Evolutionary conservation across 2,329 filamentous ascomycete genomes (phyloP).

Genomic region (Exophiala sideris): DNA sequence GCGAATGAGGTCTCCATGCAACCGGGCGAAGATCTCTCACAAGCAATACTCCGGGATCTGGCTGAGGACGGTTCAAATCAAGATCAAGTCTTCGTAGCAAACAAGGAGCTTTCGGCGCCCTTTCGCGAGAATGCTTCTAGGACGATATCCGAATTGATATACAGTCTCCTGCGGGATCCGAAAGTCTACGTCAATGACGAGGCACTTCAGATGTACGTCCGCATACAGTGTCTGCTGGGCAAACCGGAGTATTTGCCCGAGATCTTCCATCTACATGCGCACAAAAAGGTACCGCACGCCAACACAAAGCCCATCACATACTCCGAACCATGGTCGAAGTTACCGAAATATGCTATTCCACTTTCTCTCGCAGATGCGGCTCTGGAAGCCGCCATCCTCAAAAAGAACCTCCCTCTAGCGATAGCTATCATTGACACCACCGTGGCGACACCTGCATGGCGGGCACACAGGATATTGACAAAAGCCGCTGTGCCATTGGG

Average conservation of each 20-base stretch:
- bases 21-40: conserved; percentile 35
- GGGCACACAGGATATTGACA: conserved; percentile 42
- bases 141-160: conserved; percentile 56
- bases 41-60: conserved; percentile 32
- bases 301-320: conserved; percentile 57
- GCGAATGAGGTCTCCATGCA: conserved; percentile 6
- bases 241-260: conserved; percentile 73
- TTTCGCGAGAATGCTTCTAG: conserved; percentile 39
- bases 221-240: conserved; percentile 69
- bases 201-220: conserved; percentile 71
- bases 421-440: conserved; percentile 71
- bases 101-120: conserved; percentile 29
- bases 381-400: conserved; percentile 73
- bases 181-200: conserved; percentile 75
- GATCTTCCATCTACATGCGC: conserved; percentile 76
- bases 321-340: conserved; percentile 62
- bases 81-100: conserved; percentile 22
- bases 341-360: conserved; percentile 68
- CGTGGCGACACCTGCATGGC: conserved; percentile 43
- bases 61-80: conserved; percentile 24
- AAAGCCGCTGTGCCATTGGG: conserved; percentile 39
- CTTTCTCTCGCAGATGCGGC: conserved; percentile 67
- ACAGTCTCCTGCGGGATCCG: conserved; percentile 67
- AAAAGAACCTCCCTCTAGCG: conserved; percentile 72
- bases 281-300: conserved; percentile 69